Evolutionary conservation across 106 monocot species (phyloP), one percentile per base, ranked within the genome.

Genomic region (Cymbidium sinense): DNA sequence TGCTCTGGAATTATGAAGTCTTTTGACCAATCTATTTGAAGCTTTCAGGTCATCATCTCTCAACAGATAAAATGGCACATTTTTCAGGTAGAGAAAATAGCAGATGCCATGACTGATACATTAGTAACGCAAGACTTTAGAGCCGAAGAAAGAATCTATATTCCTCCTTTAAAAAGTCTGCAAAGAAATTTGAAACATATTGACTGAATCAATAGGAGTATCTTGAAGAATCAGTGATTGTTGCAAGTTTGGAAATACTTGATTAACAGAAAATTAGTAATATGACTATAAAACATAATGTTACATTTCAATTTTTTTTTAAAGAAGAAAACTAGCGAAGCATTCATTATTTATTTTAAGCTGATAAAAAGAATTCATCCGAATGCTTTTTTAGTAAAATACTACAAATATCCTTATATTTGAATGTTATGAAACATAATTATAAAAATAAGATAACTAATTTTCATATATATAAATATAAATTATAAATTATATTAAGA

Each of bases 11-110:
- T 76, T 41, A 87, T 70, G 76, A n/a, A 96, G 89, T 64, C 43
- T 36, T 6, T 61, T 62, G 74, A 96, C 83, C 51, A 93, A 61
- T 77, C 74, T 78, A 41, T 74, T 85, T 12, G 93, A 96, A 70
- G 82, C 43, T 77, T 87, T 87, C 69, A 96, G 79, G 73, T 96
- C 96, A 77, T 91, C 93, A 19, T 79, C 10, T 75, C 89, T 91
- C 11, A 89, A 50, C 19, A 86, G 17, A 2, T 87, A 89, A 75
- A 96, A 89, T 29, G 91, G 96, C 8, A 78, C 5, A 39, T 65
- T 75, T 70, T 83, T 77, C 43, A 88, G 81, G 35, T 73, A 35
- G 79, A 86, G 23, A 86, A 41, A 4, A 89, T 64, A 29, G 81
- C 36, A 50, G 64, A 78, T 18, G 81, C 86, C 89, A 89, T 86